Base-by-base conservation (phyloP, 179 eudicot species). In the Gypsophila paniculata region DNA sequence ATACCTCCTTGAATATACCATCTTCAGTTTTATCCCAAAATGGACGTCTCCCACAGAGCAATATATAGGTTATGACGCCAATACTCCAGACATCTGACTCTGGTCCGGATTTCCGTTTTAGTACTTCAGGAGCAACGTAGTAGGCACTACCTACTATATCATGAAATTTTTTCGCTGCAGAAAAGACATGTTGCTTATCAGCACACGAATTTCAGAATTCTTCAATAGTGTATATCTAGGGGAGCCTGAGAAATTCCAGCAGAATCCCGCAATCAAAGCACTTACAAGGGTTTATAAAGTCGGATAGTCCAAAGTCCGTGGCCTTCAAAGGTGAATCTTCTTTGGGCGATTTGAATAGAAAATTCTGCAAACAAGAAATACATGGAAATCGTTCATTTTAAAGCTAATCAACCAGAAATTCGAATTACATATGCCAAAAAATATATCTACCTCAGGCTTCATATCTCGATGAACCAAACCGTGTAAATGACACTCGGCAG, bases 51-150 rank as follows among this genome's bases (percentile, higher is more conserved):
- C 98, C 98, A 82, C 98, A 93, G 54, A 93, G 91, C 82, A 93
- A 82, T 76, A 93, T 93, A 78, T 91, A 93, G 48, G 98, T 93
- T 26, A 93, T 93, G 61, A 93, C 97, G 80, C 98, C 98, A 73
- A 93, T 93, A 78, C 98, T 93, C 98, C 98, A 93, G 32, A 86
- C 98, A 88, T 93, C 98, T 36, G 98, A 93, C 80, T 93, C 93
- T 0, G 97, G 91, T 13, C 98, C 98, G 22, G 98, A 93, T 81
- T 80, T 91, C 12, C 98, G 93, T 73, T 87, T 93, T 77, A 93
- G 69, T 53, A 93, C 98, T 86, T 93, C 98, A 15, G 98, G 98
- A 72, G 98, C 98, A 77, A 93, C 98, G 82, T 93, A 93, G 77
- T 93, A 93, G 60, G 98, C 98, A 79, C 98, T 93, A 34, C 98